Evolutionary conservation across 768 basidiomycete species (phyloP).

Genomic region (Boletus patriciae): DNA sequence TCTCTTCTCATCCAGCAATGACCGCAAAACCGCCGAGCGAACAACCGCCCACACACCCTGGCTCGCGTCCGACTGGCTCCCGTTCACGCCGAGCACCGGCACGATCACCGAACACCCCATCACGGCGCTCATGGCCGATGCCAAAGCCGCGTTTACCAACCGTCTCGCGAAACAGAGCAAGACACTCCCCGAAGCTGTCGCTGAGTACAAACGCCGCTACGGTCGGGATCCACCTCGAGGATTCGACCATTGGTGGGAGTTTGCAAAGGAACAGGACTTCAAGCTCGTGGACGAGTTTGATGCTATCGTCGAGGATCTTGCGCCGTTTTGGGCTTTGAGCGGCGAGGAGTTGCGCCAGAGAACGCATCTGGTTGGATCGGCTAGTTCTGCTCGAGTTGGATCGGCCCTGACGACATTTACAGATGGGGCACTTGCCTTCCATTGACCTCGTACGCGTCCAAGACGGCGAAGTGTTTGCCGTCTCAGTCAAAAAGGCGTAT

Average conservation of each 20-base stretch:
- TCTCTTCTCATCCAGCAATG: constrained; percentile 41
- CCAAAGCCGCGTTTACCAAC: constrained; percentile 66
- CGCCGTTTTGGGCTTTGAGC: no score
- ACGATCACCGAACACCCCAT: constrained; percentile 66
- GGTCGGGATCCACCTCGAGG: constrained; percentile 79
- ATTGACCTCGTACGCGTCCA: constrained; percentile 82
- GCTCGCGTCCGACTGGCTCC: constrained; percentile 24
- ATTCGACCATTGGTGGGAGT: constrained; percentile 89
- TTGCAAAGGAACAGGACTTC: constrained; percentile 68
- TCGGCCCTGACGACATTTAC: constrained; percentile 4
- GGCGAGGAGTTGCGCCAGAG: constrained; percentile 64
- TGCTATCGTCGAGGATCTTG: no score
- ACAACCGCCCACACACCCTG: constrained; percentile 6
- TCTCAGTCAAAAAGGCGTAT: constrained; percentile 55
- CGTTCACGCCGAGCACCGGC: constrained; percentile 12
- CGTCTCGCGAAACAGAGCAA: constrained; percentile 76
- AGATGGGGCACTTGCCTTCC: constrained; percentile 79
- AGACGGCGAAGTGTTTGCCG: constrained; percentile 56
- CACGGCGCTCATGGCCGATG: constrained; percentile 77
- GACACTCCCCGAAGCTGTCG: constrained; percentile 73
- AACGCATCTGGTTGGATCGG: constrained; percentile 47
- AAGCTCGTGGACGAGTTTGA: constrained; percentile 91
- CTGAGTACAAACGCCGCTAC: constrained; percentile 80
- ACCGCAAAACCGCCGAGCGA: not conserved
- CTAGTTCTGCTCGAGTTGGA: not conserved